A percentile compares a stretch with the other conserved stretches of the same genome.
phyloP scores from a whole-genome alignment of 2,329 filamentous ascomycete genomes.

The Microsporum ferrugineum region DNA sequence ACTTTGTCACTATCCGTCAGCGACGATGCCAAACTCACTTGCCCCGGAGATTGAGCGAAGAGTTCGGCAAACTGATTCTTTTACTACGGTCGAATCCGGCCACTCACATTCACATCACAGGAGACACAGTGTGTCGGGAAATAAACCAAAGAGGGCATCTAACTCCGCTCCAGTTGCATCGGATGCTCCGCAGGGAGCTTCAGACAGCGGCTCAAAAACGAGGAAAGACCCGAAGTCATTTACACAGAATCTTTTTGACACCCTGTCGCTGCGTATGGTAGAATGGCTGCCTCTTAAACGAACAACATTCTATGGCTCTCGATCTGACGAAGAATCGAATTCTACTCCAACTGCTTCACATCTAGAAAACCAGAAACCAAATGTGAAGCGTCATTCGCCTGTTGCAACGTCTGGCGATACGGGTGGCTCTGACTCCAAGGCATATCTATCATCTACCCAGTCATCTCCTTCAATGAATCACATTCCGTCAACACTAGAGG shows the following conservation, averaged over 20 bases:
- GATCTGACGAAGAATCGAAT: background rate
- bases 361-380: background rate
- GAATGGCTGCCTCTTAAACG: slow-evolving; percentile 34
- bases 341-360: background rate
- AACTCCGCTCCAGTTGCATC: background rate
- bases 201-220: slow-evolving; percentile 16
- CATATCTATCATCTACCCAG: background rate
- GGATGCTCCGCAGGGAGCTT: background rate
- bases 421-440: background rate
- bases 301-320: background rate
- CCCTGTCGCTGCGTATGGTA: slow-evolving; percentile 35
- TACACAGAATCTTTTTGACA: slow-evolving; percentile 47
- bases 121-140: background rate
- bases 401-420: background rate
- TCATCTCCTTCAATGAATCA: slow-evolving; percentile 9
- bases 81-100: background rate
- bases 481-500: slow-evolving; percentile 27
- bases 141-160: background rate
- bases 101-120: background rate
- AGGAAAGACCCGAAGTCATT: slow-evolving; percentile 51
- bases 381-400: background rate
- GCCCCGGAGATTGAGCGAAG: background rate
- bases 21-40: slow-evolving; percentile 6
- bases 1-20: slow-evolving; percentile 47
- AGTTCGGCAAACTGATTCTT: background rate